phyloP scores from a whole-genome alignment of 805 yeast species.

The Candida awuae region DNA sequence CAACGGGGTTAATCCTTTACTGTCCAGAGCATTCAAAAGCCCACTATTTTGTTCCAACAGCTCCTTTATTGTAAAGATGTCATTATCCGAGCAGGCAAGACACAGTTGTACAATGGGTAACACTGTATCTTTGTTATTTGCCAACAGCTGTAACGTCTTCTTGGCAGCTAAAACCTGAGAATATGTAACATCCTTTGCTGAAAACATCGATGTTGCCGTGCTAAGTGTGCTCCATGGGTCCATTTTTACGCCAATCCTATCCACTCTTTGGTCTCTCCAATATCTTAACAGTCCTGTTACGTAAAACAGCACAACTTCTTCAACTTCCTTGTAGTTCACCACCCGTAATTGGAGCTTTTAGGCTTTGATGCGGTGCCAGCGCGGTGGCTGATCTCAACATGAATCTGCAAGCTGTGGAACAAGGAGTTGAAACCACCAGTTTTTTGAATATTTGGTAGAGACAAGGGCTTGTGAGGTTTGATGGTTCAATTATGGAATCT shows the following conservation, averaged over 20 bases:
- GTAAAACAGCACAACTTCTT: not conserved
- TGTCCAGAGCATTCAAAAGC: slow-evolving; percentile 25
- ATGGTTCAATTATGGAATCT: not conserved
- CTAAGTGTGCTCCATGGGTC: slow-evolving; percentile 29
- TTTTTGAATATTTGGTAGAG: no score
- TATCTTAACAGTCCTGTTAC: not conserved
- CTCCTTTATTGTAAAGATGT: slow-evolving; percentile 23
- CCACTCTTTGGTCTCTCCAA: not conserved
- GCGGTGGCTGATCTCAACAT: not conserved
- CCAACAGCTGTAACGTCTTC: slow-evolving; percentile 26
- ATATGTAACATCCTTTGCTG: slow-evolving; percentile 23
- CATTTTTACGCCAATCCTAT: slow-evolving; percentile 5
- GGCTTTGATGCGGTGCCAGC: no score
- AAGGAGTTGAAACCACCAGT: no score
- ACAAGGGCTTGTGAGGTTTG: no score
- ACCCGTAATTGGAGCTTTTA: no score
- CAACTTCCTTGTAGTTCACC: no score
- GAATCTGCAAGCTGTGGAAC: not conserved
- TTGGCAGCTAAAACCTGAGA: slow-evolving; percentile 31
- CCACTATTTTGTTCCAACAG: slow-evolving; percentile 18
- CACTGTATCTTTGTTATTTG: slow-evolving; percentile 22
- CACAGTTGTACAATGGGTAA: slow-evolving; percentile 27
- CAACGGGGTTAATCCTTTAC: slow-evolving; percentile 38
- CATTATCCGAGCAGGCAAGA: slow-evolving; percentile 34
- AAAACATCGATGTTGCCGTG: slow-evolving; percentile 11